Conservation (phyloP, 2,329 filamentous ascomycete species). For the Hypoxylon sp. region DNA sequence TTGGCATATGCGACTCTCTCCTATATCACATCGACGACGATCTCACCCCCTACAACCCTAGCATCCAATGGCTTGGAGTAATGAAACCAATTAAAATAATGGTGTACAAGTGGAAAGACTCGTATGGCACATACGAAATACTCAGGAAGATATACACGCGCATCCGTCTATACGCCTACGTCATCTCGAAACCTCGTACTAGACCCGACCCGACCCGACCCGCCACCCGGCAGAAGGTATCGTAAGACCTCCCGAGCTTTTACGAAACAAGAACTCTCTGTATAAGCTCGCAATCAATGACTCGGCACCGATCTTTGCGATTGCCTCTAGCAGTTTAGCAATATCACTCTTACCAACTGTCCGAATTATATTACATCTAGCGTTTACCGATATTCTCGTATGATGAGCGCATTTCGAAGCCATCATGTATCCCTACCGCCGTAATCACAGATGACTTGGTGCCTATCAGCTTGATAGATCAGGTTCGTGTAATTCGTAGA, state of each 20-base stretch:
- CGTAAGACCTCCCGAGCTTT: neutral
- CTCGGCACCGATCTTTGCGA: neutral
- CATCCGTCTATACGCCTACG: neutral
- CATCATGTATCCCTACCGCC: neutral
- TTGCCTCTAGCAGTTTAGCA: neutral
- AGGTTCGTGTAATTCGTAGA: neutral
- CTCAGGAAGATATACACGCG: neutral
- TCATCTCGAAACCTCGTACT: neutral
- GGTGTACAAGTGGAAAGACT: neutral
- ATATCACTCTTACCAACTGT: neutral
- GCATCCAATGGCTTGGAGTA: neutral
- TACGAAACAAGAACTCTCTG: neutral
- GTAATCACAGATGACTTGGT: neutral
- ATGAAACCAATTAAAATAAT: neutral
- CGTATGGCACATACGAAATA: neutral
- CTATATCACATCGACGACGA: conserved; percentile 5
- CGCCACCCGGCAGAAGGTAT: neutral
- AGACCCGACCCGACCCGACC: too few relatives aligned
- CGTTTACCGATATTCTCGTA: neutral
- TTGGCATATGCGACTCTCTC: neutral
- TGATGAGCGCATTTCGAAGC: neutral
- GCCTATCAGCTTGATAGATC: neutral
- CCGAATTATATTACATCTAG: neutral
- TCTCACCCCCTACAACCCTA: neutral
- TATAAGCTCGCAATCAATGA: neutral